Percentiles rank a stretch among this genome's conserved stretches.
Conservation (phyloP, 768 basidiomycete species). For the Rhodotorula graminis region DNA sequence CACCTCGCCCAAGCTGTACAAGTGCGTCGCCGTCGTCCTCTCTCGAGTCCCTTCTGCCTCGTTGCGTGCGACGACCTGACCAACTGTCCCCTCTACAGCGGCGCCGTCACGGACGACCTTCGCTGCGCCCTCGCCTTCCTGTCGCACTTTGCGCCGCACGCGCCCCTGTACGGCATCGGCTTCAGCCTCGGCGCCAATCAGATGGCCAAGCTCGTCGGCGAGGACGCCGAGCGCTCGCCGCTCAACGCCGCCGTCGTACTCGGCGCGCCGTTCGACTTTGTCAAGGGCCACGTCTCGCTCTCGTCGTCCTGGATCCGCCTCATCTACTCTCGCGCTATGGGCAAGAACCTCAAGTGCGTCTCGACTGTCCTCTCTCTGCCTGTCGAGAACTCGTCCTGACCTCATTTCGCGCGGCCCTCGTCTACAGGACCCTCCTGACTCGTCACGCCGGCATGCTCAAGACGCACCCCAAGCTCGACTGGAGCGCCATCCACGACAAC, state of each 20-base stretch:
- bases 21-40: constrained; percentile 6
- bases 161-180: constrained; percentile 77
- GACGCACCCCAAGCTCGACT: constrained; percentile 24
- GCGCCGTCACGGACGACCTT: constrained; percentile 83
- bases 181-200: constrained; percentile 94
- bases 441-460: constrained; percentile 24
- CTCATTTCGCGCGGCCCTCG: too few species aligned
- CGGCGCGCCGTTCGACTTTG: constrained; percentile 61
- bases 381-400: constrained; percentile 50
- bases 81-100: constrained; percentile 54
- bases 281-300: constrained; percentile 26
- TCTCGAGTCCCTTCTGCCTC: too few species aligned
- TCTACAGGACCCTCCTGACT: constrained; percentile 18
- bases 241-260: constrained; percentile 64
- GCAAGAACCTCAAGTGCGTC: constrained; percentile 59
- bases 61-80: too few species aligned
- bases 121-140: constrained; percentile 75
- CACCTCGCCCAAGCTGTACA: constrained; percentile 69
- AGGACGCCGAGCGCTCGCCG: constrained; percentile 15
- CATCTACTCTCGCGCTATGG: constrained; percentile 75
- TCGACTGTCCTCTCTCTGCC: constrained; percentile 55
- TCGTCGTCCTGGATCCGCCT: constrained; percentile 53
- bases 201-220: constrained; percentile 64
- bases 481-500: constrained; percentile 32
- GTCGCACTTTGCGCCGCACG: constrained; percentile 64